These are phyloP conservation scores for Scytalidium lignicola DNA, from an alignment of 2,329 filamentous ascomycete genomes.

Conservation along the genomic window DNA sequence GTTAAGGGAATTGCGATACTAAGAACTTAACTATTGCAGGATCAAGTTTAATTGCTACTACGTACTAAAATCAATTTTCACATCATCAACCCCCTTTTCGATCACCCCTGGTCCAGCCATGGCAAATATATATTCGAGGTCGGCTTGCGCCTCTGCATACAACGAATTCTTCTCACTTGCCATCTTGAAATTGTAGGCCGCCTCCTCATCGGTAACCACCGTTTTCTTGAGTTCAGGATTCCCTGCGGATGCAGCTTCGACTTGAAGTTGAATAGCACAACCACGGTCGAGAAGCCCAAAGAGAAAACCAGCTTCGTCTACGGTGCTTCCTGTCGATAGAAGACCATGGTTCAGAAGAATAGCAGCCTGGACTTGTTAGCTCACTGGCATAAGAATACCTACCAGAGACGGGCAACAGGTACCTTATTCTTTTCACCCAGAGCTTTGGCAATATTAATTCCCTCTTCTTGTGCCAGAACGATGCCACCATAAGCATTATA, in stretches of 20 bases:
- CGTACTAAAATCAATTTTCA: slow-evolving; percentile 22
- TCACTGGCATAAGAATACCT: too few relatives aligned
- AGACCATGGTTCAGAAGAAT: slow-evolving; percentile 70
- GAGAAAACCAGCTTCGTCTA: slow-evolving; percentile 69
- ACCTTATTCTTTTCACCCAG: slow-evolving; percentile 50
- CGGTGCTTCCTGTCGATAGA: slow-evolving; percentile 63
- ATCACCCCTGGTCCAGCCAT: slow-evolving; percentile 30
- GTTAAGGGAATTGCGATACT: too few relatives aligned
- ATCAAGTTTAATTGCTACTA: too few relatives aligned
- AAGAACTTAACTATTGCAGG: too few relatives aligned
- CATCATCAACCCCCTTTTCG: slow-evolving; percentile 23
- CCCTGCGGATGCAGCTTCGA: slow-evolving; percentile 59
- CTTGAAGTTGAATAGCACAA: slow-evolving; percentile 62
- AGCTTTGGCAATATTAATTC: slow-evolving; percentile 55
- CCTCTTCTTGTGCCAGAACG: slow-evolving; percentile 59
- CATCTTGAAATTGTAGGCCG: slow-evolving; percentile 47
- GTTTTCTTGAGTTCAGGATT: slow-evolving; percentile 41
- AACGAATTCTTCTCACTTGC: slow-evolving; percentile 40
- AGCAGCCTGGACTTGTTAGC: slow-evolving; percentile 37
- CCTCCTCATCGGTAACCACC: slow-evolving; percentile 50
- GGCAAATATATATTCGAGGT: slow-evolving; percentile 42
- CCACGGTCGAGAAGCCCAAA: slow-evolving; percentile 64
- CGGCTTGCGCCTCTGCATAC: slow-evolving; percentile 42
- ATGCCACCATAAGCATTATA: slow-evolving; percentile 62
- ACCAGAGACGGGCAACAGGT: slow-evolving; percentile 33